phyloP scores from a whole-genome alignment of 2,329 filamentous ascomycete genomes.

The Aspergillus arachidicola region DNA sequence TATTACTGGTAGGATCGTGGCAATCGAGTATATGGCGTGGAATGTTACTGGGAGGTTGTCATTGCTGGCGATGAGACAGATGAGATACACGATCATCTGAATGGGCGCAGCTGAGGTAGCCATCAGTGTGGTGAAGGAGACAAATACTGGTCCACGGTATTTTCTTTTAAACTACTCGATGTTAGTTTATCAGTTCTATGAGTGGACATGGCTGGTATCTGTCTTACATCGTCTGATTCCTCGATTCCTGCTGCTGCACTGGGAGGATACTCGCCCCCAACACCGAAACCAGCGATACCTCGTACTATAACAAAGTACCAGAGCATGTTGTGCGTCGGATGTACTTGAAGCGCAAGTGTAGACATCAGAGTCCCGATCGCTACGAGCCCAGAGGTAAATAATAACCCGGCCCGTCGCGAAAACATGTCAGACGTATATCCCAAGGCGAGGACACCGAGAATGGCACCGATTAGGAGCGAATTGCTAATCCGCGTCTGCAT shows the following conservation, averaged over 20 bases:
- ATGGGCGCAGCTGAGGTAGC: conserved; percentile 37
- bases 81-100: conserved; percentile 40
- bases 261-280: conserved; percentile 42
- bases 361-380: conserved; percentile 37
- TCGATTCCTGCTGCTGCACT: conserved; percentile 42
- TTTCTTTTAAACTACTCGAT: conserved; percentile 22
- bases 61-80: conserved; percentile 37
- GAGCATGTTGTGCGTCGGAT: conserved; percentile 36
- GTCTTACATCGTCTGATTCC: conserved; percentile 34
- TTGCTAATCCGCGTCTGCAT: conserved; percentile 37
- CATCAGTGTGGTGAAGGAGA: conserved; percentile 40
- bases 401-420: conserved; percentile 29
- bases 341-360: conserved; percentile 40
- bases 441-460: conserved; percentile 30
- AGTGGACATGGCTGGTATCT: too few species aligned
- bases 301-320: conserved; percentile 43
- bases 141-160: conserved; percentile 38
- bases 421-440: conserved; percentile 34
- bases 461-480: conserved; percentile 33
- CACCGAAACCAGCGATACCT: conserved; percentile 41
- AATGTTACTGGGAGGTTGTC: conserved; percentile 36
- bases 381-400: conserved; percentile 33
- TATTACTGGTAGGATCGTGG: conserved; percentile 34
- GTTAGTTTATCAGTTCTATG: background rate
- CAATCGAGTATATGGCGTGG: conserved; percentile 36